These are phyloP conservation scores for Penicillium argentinense DNA, from an alignment of 495 filamentous ascomycete species.

Conservation along the genomic window DNA sequence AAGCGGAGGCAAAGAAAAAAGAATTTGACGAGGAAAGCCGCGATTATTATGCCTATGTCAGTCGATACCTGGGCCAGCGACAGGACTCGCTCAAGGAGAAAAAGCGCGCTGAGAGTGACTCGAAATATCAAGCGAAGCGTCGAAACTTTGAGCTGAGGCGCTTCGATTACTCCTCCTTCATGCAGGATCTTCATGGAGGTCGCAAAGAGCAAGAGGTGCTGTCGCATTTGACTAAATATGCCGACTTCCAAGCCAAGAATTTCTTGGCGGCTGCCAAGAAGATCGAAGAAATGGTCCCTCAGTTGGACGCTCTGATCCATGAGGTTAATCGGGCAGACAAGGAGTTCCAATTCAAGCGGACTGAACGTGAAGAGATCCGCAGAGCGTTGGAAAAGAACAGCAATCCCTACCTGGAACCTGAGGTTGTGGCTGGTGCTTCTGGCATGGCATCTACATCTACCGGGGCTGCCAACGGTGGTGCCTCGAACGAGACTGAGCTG, in stretches of 20 bases:
- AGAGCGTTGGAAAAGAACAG: constrained; percentile 86
- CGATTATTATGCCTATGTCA: constrained; percentile 94
- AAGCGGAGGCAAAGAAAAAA: constrained; percentile 93
- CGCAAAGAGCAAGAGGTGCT: constrained; percentile 97
- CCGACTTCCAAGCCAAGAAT: constrained; percentile 81
- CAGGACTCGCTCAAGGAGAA: constrained; percentile 97
- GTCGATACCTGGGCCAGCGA: constrained; percentile 90
- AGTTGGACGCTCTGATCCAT: constrained; percentile 84
- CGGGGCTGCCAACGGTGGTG: constrained; percentile 35
- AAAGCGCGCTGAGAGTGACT: constrained; percentile 89
- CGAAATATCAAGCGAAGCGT: constrained; percentile 93
- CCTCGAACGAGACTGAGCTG: constrained; percentile 62
- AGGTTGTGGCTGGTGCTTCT: constrained; percentile 34
- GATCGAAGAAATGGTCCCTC: constrained; percentile 83
- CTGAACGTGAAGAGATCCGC: constrained; percentile 91
- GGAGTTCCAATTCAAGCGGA: constrained; percentile 89
- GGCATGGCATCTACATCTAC: constrained; percentile 26
- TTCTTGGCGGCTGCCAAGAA: constrained; percentile 82
- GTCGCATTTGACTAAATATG: constrained; percentile 93
- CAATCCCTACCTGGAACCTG: constrained; percentile 77
- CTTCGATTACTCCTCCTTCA: constrained; percentile 98
- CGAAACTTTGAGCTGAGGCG: constrained; percentile 94
- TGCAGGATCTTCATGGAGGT: constrained; percentile 97
- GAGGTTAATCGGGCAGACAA: constrained; percentile 93
- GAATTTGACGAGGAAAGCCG: constrained; percentile 98